Conservation (phyloP, 1,284 basidiomycete genomes). For the Ceratobasidium sp. region DNA sequence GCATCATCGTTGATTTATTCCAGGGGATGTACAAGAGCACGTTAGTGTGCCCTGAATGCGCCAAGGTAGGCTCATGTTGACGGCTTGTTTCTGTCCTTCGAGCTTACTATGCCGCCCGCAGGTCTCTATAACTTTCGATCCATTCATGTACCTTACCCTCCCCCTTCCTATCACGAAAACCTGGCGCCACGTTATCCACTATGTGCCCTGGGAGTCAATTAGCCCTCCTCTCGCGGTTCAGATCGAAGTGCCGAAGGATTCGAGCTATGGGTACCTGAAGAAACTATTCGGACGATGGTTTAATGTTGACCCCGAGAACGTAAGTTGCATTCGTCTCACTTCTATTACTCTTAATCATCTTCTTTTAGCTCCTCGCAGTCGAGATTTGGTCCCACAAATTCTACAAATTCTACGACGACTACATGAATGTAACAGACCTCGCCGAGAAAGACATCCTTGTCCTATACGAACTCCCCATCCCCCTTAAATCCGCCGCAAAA, state of each 20-base stretch:
- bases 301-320: slow-evolving; percentile 75
- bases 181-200: slow-evolving; percentile 81
- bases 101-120: too few relatives aligned
- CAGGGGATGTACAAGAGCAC: slow-evolving; percentile 98
- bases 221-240: slow-evolving; percentile 72
- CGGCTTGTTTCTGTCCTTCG: too few relatives aligned
- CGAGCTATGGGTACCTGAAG: slow-evolving; percentile 85
- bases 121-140: slow-evolving; percentile 99
- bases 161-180: slow-evolving; percentile 94
- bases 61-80: too few relatives aligned
- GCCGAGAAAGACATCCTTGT: slow-evolving; percentile 73
- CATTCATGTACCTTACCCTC: slow-evolving; percentile 99
- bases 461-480: slow-evolving; percentile 83
- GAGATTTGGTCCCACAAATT: slow-evolving; percentile 82
- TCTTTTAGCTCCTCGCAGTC: slow-evolving; percentile 74
- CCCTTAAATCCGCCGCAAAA: slow-evolving; percentile 58
- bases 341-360: background rate
- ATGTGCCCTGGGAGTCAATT: slow-evolving; percentile 81
- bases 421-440: slow-evolving; percentile 75
- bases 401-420: slow-evolving; percentile 85
- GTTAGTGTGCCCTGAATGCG: slow-evolving; percentile 94
- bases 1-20: slow-evolving; percentile 98
- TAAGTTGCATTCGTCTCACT: slow-evolving; percentile 57
- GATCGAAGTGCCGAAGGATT: slow-evolving; percentile 80
- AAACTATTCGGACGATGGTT: slow-evolving; percentile 81